These are phyloP conservation scores for Botrytis cinerea DNA, from an alignment of 2,329 filamentous ascomycete species.

Conservation along the genomic window DNA sequence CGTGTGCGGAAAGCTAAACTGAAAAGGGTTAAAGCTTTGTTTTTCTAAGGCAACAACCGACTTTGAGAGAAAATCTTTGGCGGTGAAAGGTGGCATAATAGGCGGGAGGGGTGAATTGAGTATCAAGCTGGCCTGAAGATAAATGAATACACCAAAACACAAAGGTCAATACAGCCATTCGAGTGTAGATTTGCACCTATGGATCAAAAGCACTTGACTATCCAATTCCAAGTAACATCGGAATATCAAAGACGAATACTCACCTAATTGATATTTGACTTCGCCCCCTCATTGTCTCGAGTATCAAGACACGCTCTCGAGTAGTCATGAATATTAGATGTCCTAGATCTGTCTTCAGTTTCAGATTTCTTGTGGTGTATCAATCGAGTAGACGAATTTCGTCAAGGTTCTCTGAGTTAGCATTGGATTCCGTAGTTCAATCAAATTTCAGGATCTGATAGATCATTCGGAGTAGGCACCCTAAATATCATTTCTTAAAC, in stretches of 20 bases:
- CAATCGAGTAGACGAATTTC: not conserved
- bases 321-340: not conserved
- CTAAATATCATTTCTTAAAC: not conserved
- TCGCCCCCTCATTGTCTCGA: not conserved
- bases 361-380: not conserved
- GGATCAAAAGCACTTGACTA: not conserved
- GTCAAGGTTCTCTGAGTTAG: not conserved
- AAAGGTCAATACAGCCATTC: not conserved
- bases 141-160: not conserved
- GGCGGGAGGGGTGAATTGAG: not conserved
- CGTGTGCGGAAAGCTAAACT: constrained; percentile 22
- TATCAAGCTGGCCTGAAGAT: not conserved
- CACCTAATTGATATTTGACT: not conserved
- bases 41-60: constrained; percentile 4
- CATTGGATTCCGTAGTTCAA: not conserved
- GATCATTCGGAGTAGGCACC: not conserved
- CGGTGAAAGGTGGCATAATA: not conserved
- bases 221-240: not conserved
- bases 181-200: not conserved
- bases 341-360: not conserved
- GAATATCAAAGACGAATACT: not conserved
- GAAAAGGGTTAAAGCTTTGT: constrained; percentile 3
- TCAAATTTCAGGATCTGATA: not conserved
- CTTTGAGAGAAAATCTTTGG: not conserved
- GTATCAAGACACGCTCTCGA: not conserved